phyloP scores from a whole-genome alignment of 345 rosid genomes.

The Xanthoceras sorbifolium region DNA sequence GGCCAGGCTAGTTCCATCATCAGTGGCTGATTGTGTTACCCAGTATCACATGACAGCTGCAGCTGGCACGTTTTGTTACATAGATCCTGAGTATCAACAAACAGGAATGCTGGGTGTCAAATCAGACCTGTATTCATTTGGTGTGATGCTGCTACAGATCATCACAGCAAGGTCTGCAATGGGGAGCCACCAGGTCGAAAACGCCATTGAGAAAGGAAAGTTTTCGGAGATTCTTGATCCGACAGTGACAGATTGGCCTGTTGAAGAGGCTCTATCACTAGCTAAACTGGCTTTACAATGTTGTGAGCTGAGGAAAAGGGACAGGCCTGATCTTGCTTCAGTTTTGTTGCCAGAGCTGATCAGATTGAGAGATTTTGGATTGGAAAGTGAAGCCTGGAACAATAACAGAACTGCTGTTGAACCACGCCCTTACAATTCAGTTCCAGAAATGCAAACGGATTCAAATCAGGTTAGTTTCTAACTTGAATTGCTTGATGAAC shows the following conservation, averaged over 20 bases:
- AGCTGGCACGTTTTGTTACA: slow-evolving; percentile 85
- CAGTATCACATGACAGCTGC: slow-evolving; percentile 70
- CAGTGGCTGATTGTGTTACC: slow-evolving; percentile 42
- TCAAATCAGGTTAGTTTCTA: slow-evolving; percentile 35
- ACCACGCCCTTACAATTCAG: background rate
- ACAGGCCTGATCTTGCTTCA: slow-evolving; percentile 72
- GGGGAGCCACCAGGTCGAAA: slow-evolving; percentile 63
- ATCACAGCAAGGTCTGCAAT: slow-evolving; percentile 70
- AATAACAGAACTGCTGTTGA: background rate
- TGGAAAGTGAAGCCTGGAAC: slow-evolving; percentile 23
- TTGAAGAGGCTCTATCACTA: slow-evolving; percentile 53
- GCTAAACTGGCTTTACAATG: slow-evolving; percentile 74
- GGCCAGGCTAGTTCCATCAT: slow-evolving; percentile 71
- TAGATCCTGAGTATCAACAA: slow-evolving; percentile 90
- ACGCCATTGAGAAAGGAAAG: slow-evolving; percentile 56
- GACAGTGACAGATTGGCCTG: slow-evolving; percentile 72
- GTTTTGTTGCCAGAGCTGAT: slow-evolving; percentile 64
- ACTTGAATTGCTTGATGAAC: background rate
- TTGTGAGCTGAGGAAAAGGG: slow-evolving; percentile 77
- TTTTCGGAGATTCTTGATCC: slow-evolving; percentile 65
- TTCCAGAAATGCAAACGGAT: background rate
- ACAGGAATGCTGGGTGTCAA: slow-evolving; percentile 83
- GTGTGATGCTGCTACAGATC: slow-evolving; percentile 76
- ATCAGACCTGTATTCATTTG: slow-evolving; percentile 80
- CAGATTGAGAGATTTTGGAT: slow-evolving; percentile 49